These are phyloP conservation scores for Ophiostoma quercus DNA, from an alignment of 2,329 filamentous ascomycete species.

Conservation along the genomic window DNA sequence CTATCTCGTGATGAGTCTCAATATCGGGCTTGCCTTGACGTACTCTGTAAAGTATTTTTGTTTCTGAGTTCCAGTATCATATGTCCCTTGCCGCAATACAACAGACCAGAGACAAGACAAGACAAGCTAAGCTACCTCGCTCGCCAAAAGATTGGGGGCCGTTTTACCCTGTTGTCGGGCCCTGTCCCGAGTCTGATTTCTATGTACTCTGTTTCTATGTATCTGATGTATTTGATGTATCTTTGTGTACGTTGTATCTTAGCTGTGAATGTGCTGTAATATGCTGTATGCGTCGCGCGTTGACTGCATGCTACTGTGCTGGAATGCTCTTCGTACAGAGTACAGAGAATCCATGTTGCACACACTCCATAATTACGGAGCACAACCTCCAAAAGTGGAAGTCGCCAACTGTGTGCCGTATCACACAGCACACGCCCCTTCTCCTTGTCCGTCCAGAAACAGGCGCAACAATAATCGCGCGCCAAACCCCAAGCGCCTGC, in stretches of 20 bases:
- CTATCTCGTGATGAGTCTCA: not conserved
- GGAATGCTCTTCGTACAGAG: not conserved
- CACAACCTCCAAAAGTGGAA: conserved; percentile 8
- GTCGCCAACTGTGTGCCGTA: not conserved
- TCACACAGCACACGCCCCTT: not conserved
- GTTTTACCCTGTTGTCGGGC: conserved; percentile 22
- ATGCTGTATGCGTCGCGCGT: not conserved
- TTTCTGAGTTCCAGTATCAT: not conserved
- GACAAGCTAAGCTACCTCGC: not conserved
- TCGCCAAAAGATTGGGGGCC: conserved; percentile 22
- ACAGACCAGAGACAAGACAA: not conserved
- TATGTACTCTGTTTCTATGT: not conserved
- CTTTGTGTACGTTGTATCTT: conserved; percentile 12
- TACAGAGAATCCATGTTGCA: not conserved
- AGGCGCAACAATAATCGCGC: conserved; percentile 17
- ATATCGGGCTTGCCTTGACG: not conserved
- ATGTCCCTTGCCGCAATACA: not conserved
- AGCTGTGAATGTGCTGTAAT: not conserved
- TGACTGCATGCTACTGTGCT: conserved; percentile 8
- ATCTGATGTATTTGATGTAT: conserved; percentile 2
- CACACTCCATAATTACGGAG: conserved; percentile 4
- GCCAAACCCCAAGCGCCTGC: conserved; percentile 18
- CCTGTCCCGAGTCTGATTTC: conserved; percentile 16
- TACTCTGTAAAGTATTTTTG: not conserved
- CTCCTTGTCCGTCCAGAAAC: conserved; percentile 7